These are phyloP conservation scores for Spathaspora gorwiae DNA, from an alignment of 805 yeast species.

Conservation along the genomic window DNA sequence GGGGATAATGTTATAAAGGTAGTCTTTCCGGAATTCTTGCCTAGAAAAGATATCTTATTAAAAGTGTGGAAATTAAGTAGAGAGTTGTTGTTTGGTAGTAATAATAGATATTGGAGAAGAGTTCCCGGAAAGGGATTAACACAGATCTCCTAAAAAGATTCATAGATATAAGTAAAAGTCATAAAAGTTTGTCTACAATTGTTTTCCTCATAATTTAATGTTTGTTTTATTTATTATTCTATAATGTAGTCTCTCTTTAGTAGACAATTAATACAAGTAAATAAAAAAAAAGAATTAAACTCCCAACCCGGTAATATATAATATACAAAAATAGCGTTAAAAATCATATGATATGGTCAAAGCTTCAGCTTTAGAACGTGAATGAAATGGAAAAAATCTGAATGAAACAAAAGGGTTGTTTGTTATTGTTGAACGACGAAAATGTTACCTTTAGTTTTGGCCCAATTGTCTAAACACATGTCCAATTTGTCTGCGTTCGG, in stretches of 20 bases:
- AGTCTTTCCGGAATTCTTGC: constrained; percentile 40
- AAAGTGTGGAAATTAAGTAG: constrained; percentile 38
- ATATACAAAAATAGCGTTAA: neutral
- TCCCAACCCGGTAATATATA: neutral
- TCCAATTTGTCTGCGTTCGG: constrained; percentile 24
- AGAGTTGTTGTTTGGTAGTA: constrained; percentile 29
- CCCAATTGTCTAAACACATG: constrained; percentile 31
- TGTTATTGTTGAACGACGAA: neutral
- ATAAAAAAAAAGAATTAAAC: neutral
- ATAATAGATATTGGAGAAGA: constrained; percentile 26
- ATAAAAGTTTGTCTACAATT: too few species aligned
- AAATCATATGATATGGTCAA: neutral
- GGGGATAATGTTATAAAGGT: constrained; percentile 22
- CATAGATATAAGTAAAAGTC: too few species aligned
- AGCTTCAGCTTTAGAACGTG: neutral
- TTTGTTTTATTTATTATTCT: neutral
- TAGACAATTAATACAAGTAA: neutral
- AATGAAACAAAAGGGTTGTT: neutral
- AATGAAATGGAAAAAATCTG: too few species aligned
- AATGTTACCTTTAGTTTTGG: neutral
- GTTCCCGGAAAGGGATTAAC: constrained; percentile 36
- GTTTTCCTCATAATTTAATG: too few species aligned
- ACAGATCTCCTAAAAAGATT: constrained; percentile 6
- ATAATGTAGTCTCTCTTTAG: neutral
- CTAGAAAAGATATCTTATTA: constrained; percentile 36